phyloP scores from a whole-genome alignment of 1,284 basidiomycete genomes.

The Sanguinoderma infundibulare region DNA sequence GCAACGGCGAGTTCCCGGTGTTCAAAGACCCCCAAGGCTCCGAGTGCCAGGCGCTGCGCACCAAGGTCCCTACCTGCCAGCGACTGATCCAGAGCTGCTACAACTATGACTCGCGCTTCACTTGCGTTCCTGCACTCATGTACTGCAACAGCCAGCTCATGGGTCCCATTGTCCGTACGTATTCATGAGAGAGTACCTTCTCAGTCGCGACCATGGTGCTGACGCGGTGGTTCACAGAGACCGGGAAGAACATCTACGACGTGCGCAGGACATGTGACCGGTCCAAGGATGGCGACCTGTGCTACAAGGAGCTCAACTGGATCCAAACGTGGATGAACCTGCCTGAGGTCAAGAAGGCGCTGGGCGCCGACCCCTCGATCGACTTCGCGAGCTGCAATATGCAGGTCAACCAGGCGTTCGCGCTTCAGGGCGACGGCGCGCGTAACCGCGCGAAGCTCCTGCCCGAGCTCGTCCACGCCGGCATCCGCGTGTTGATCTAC shows the following conservation, averaged over 20 bases:
- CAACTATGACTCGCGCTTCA: conserved; percentile 56
- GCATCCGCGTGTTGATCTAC: conserved; percentile 82
- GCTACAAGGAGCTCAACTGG: conserved; percentile 81
- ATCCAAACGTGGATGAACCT: conserved; percentile 83
- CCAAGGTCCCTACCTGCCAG: conserved; percentile 75
- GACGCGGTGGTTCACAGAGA: conserved; percentile 44
- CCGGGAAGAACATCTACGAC: conserved; percentile 82
- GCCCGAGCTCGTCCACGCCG: conserved; percentile 76
- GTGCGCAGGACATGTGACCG: conserved; percentile 79
- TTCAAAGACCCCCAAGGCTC: conserved; percentile 71
- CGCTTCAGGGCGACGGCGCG: conserved; percentile 79
- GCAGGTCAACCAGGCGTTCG: conserved; percentile 72
- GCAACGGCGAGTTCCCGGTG: conserved; percentile 78
- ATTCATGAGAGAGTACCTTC: background rate
- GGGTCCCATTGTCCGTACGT: conserved; percentile 65
- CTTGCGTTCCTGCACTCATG: conserved; percentile 64
- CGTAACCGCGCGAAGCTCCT: conserved; percentile 80
- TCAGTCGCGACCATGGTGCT: conserved; percentile 39
- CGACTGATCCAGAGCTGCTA: conserved; percentile 71
- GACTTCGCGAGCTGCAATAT: conserved; percentile 63
- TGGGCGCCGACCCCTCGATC: conserved; percentile 69
- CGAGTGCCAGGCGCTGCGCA: conserved; percentile 64
- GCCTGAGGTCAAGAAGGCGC: conserved; percentile 70
- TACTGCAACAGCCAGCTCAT: conserved; percentile 70
- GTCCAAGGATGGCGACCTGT: conserved; percentile 69